Percentiles rank a stretch among this genome's conserved stretches.
Evolutionary conservation across 2,329 filamentous ascomycete genomes (phyloP).

Genomic region (Neofusicoccum cordaticola): DNA sequence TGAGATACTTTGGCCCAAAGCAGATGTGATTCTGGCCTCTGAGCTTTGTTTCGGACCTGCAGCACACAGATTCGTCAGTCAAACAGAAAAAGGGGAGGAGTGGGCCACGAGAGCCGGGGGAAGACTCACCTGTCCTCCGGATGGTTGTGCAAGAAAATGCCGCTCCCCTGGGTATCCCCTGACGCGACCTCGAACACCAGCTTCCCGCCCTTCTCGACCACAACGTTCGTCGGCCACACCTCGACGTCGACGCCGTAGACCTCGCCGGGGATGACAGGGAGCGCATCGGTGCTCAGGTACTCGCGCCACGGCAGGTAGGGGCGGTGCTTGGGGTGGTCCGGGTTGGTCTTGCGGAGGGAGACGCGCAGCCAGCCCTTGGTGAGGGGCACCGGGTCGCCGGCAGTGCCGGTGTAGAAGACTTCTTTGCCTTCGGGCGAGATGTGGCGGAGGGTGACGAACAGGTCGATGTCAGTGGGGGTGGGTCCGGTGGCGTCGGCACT

Average conservation of each 20-base stretch:
- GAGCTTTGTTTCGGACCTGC: conserved; percentile 40
- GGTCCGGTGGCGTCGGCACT: conserved; percentile 38
- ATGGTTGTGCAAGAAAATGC: conserved; percentile 55
- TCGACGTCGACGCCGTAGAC: conserved; percentile 62
- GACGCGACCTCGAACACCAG: conserved; percentile 55
- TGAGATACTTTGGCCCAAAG: conserved; percentile 49
- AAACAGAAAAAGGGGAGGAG: background rate
- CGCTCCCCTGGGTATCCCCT: conserved; percentile 58
- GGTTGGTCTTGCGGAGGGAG: conserved; percentile 54
- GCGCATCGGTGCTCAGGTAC: conserved; percentile 57
- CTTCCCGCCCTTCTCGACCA: conserved; percentile 51
- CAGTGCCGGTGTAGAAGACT: conserved; percentile 64
- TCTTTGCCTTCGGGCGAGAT: conserved; percentile 55
- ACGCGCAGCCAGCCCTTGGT: conserved; percentile 64
- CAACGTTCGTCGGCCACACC: conserved; percentile 63
- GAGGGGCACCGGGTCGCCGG: conserved; percentile 61
- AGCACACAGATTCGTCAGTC: background rate
- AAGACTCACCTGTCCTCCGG: conserved; percentile 46
- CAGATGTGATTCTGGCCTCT: conserved; percentile 54
- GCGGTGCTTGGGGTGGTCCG: conserved; percentile 51
- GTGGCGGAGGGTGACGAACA: conserved; percentile 62
- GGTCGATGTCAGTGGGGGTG: conserved; percentile 56
- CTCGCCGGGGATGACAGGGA: conserved; percentile 53
- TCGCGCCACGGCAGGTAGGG: conserved; percentile 57
- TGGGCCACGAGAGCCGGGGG: too few species aligned